Conservation (phyloP, 352 stramenopile genomes). For the Thraustotheca clavata region DNA sequence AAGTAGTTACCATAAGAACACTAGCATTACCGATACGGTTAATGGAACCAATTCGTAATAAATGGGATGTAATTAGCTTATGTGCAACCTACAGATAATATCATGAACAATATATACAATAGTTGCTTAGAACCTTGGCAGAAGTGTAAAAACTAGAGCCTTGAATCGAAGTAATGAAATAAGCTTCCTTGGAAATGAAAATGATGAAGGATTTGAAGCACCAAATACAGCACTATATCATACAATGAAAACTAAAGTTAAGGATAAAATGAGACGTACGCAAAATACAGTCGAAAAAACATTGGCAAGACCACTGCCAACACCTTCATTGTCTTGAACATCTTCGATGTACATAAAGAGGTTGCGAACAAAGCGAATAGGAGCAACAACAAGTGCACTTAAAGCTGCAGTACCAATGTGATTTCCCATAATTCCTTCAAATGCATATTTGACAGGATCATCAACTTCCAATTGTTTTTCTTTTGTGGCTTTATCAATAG, state of each 20-base stretch:
- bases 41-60: conserved; percentile 52
- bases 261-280: conserved; percentile 32
- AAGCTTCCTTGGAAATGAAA: conserved; percentile 77
- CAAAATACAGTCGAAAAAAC: conserved; percentile 55
- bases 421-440: conserved; percentile 49
- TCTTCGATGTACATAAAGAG: conserved; percentile 79
- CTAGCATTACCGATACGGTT: conserved; percentile 60
- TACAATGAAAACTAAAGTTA: background rate
- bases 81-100: conserved; percentile 36
- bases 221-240: conserved; percentile 65
- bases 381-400: conserved; percentile 46
- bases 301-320: conserved; percentile 49
- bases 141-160: conserved; percentile 68
- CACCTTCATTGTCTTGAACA: conserved; percentile 54
- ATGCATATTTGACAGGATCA: conserved; percentile 58
- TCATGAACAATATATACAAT: background rate
- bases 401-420: conserved; percentile 67
- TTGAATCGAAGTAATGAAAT: conserved; percentile 74
- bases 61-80: conserved; percentile 58
- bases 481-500: conserved; percentile 45
- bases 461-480: conserved; percentile 39
- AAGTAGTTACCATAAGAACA: conserved; percentile 32
- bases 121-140: conserved; percentile 37
- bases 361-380: conserved; percentile 52
- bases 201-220: conserved; percentile 78